These are phyloP conservation scores for Plasmodium malariae DNA, from an alignment of 169 alveolate genomes.

Conservation along the genomic window DNA sequence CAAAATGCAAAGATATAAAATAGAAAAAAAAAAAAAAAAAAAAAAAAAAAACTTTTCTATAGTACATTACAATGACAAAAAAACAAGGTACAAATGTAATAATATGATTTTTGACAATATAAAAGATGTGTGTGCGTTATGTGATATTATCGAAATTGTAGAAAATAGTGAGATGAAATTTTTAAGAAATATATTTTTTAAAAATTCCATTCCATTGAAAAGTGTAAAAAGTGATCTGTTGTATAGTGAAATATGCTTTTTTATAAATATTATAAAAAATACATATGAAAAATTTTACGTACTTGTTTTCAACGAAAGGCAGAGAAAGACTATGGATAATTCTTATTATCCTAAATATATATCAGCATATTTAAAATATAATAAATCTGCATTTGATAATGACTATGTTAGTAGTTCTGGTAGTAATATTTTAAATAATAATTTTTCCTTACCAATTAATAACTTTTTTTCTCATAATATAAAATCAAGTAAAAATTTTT, in stretches of 20 bases:
- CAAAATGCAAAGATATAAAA: not conserved
- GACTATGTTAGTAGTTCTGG: not conserved
- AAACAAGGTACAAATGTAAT: constrained; percentile 31
- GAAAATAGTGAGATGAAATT: constrained; percentile 60
- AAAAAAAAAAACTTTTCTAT: constrained; percentile 20
- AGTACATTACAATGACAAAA: constrained; percentile 42
- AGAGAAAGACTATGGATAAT: constrained; percentile 20
- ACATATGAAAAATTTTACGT: constrained; percentile 60
- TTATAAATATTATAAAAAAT: constrained; percentile 27
- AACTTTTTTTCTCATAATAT: constrained; percentile 4
- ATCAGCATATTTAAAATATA: constrained; percentile 6
- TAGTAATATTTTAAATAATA: constrained; percentile 14
- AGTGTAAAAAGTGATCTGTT: constrained; percentile 25
- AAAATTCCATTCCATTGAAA: constrained; percentile 37
- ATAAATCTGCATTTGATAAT: not conserved
- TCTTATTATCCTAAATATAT: constrained; percentile 37
- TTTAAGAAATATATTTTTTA: constrained; percentile 58
- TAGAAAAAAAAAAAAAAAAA: not conserved
- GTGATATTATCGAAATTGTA: constrained; percentile 40
- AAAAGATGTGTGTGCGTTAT: constrained; percentile 21
- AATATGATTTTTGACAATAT: constrained; percentile 58
- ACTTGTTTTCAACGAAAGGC: constrained; percentile 45
- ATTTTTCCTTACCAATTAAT: constrained; percentile 7
- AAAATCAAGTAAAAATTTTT: not conserved
- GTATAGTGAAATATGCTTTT: constrained; percentile 51